Evolutionary conservation across 306 rosid genomes (phyloP).

Genomic region (Fagus crenata): DNA sequence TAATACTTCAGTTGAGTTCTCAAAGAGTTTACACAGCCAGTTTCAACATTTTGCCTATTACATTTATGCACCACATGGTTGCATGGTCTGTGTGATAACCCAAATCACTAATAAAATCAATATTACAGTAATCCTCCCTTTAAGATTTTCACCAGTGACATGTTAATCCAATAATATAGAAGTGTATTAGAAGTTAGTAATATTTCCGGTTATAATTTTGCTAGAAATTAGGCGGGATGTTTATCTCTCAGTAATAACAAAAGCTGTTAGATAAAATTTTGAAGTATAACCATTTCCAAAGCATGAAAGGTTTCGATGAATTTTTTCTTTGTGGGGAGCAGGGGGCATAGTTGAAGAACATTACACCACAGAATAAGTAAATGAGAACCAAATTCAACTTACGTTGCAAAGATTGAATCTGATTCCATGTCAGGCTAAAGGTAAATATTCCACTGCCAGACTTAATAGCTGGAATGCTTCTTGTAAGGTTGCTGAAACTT

Average conservation of each 20-base stretch:
- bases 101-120: background rate
- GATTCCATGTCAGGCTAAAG: conserved; percentile 65
- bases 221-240: background rate
- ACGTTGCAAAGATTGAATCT: conserved; percentile 63
- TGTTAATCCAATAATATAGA: background rate
- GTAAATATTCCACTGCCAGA: conserved; percentile 64
- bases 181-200: background rate
- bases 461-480: conserved; percentile 49
- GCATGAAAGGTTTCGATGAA: background rate
- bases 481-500: conserved; percentile 34
- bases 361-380: conserved; percentile 22
- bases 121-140: background rate
- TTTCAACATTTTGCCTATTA: background rate
- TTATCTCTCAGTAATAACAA: background rate
- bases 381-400: conserved; percentile 43
- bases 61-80: background rate
- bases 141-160: background rate
- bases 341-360: conserved; percentile 13
- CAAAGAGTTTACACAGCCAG: background rate
- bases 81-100: background rate
- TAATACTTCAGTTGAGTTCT: background rate
- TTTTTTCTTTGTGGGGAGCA: background rate
- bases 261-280: background rate
- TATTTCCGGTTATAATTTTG: background rate
- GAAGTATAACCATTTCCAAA: background rate